phyloP scores from a whole-genome alignment of 1,284 basidiomycete genomes.

The Coniferiporia sulphurascens region DNA sequence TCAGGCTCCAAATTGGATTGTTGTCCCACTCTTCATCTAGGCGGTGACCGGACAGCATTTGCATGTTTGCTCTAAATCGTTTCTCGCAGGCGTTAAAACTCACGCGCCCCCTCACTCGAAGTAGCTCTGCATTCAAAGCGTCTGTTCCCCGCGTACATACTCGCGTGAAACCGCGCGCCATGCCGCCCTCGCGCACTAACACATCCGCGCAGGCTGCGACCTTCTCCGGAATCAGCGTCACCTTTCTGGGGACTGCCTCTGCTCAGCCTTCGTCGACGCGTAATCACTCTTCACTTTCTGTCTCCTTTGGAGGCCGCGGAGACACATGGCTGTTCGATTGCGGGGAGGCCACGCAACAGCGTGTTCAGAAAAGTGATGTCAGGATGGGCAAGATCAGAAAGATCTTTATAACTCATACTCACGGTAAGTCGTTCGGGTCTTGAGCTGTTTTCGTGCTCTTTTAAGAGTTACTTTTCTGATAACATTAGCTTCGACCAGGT shows the following conservation, averaged over 20 bases:
- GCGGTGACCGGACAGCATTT: slow-evolving; percentile 4
- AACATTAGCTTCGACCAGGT: slow-evolving; percentile 48
- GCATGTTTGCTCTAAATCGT: slow-evolving; percentile 10
- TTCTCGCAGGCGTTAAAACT: slow-evolving; percentile 2
- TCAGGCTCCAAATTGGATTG: background rate
- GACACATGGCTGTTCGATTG: slow-evolving; percentile 87
- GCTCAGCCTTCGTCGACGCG: slow-evolving; percentile 71
- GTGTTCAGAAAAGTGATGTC: slow-evolving; percentile 64
- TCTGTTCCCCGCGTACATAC: slow-evolving; percentile 5
- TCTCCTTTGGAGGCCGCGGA: slow-evolving; percentile 46
- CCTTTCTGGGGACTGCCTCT: slow-evolving; percentile 75
- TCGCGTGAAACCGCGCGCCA: background rate
- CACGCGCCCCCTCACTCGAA: slow-evolving; percentile 5
- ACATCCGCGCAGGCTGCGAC: slow-evolving; percentile 8
- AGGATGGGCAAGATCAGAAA: slow-evolving; percentile 80
- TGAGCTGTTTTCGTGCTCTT: background rate
- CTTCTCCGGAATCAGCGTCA: slow-evolving; percentile 47
- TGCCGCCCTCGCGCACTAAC: slow-evolving; percentile 17
- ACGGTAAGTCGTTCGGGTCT: slow-evolving; percentile 49
- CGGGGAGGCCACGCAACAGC: slow-evolving; percentile 85
- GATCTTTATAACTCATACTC: slow-evolving; percentile 90
- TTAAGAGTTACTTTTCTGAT: slow-evolving; percentile 27
- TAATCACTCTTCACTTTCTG: slow-evolving; percentile 66
- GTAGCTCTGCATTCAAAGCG: background rate
- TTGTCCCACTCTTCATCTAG: too few relatives aligned